Conservation (phyloP, 139 green algal genomes). For the Volvox africanus region DNA sequence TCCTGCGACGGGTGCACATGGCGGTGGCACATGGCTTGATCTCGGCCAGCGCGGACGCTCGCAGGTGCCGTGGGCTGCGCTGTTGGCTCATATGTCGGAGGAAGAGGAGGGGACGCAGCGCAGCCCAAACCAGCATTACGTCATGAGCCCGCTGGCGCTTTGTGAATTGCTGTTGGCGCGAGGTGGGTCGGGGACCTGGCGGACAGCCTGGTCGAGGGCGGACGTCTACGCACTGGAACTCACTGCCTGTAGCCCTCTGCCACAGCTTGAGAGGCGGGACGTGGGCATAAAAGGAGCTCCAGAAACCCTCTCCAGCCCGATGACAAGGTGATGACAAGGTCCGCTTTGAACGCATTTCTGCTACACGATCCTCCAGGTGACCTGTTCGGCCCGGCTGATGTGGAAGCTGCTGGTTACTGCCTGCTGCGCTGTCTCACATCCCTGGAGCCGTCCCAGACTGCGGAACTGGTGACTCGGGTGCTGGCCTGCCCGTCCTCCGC, state of each 20-base stretch:
- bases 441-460: background rate
- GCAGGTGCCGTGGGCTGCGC: slow-evolving; percentile 22
- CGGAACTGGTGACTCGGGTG: background rate
- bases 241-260: no score
- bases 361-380: background rate
- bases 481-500: background rate
- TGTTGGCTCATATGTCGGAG: slow-evolving; percentile 30
- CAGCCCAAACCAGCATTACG: background rate
- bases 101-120: background rate
- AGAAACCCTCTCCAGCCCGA: no score
- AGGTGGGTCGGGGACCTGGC: background rate
- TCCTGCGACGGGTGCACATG: background rate
- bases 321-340: no score
- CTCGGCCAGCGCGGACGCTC: background rate
- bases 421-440: slow-evolving; percentile 15
- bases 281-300: no score
- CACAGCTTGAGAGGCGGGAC: no score
- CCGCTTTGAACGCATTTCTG: no score
- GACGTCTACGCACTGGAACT: no score
- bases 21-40: background rate
- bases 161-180: background rate
- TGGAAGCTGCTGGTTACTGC: background rate
- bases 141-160: background rate
- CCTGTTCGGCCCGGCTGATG: background rate
- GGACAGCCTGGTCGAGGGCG: no score